Percentiles rank a stretch among this genome's conserved stretches.
These are phyloP conservation scores for Erodium trifolium DNA, from an alignment of 441 rosid genomes.

Conservation along the genomic window DNA sequence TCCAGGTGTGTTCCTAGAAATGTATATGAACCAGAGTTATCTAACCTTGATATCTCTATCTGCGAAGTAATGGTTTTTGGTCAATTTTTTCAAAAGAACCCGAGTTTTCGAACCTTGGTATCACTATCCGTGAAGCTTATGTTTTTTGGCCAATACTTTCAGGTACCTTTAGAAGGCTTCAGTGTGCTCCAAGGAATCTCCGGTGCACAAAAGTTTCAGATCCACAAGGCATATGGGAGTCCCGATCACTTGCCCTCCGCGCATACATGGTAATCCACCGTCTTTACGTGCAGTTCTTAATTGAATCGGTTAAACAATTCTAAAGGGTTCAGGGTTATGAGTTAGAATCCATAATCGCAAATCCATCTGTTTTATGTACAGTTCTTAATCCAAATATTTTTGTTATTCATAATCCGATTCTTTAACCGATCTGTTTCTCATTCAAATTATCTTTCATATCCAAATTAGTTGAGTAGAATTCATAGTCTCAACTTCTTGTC, in stretches of 20 bases:
- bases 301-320: no score
- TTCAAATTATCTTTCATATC: no score
- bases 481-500: neutral
- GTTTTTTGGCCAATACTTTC: neutral
- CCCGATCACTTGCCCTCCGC: slow-evolving; percentile 9
- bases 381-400: no score
- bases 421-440: no score
- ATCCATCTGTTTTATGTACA: no score
- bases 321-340: no score
- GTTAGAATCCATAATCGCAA: no score
- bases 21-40: no score
- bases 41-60: neutral
- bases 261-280: slow-evolving; percentile 62
- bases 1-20: no score
- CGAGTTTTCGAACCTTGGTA: no score
- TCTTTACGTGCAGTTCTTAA: no score
- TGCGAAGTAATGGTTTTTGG: neutral
- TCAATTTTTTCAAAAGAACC: neutral
- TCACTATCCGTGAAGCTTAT: neutral
- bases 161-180: slow-evolving; percentile 9
- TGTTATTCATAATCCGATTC: no score
- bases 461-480: neutral
- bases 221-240: slow-evolving; percentile 9
- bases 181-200: slow-evolving; percentile 10
- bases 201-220: slow-evolving; percentile 6